A percentile compares a stretch with the other conserved stretches of the same genome.
These are phyloP conservation scores for Magnusiomyces starmeri DNA, from an alignment of 1,139 yeast genomes.

Conservation along the genomic window DNA sequence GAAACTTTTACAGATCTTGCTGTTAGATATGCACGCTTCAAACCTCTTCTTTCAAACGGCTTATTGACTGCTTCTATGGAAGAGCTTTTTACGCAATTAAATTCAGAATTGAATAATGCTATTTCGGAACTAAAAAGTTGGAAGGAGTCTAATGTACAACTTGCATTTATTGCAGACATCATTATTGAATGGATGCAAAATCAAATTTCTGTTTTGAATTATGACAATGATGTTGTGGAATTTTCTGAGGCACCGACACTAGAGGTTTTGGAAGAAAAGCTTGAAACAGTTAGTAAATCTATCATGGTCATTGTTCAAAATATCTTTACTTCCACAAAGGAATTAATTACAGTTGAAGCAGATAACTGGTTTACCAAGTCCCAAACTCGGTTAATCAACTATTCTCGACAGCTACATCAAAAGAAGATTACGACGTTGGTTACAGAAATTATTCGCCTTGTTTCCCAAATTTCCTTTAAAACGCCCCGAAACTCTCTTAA, in stretches of 20 bases:
- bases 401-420: conserved; percentile 32
- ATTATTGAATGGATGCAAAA: conserved; percentile 12
- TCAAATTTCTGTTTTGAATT: not conserved
- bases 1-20: conserved; percentile 14
- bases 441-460: conserved; percentile 11
- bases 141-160: conserved; percentile 11
- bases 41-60: conserved; percentile 4
- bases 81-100: conserved; percentile 7
- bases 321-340: conserved; percentile 33
- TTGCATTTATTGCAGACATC: conserved; percentile 14
- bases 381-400: conserved; percentile 40
- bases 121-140: conserved; percentile 7
- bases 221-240: not conserved
- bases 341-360: conserved; percentile 39
- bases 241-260: conserved; percentile 6
- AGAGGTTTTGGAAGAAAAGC: conserved; percentile 15
- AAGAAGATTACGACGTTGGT: conserved; percentile 12
- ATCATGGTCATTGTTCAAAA: conserved; percentile 65
- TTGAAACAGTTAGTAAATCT: conserved; percentile 44
- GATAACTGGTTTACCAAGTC: conserved; percentile 57
- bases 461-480: conserved; percentile 8
- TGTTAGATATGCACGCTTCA: conserved; percentile 10
- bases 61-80: conserved; percentile 14
- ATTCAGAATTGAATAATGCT: conserved; percentile 8
- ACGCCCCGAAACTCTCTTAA: conserved; percentile 20